Evolutionary conservation across 2,329 filamentous ascomycete species (phyloP).

Genomic region (Ilyonectria destructans): DNA sequence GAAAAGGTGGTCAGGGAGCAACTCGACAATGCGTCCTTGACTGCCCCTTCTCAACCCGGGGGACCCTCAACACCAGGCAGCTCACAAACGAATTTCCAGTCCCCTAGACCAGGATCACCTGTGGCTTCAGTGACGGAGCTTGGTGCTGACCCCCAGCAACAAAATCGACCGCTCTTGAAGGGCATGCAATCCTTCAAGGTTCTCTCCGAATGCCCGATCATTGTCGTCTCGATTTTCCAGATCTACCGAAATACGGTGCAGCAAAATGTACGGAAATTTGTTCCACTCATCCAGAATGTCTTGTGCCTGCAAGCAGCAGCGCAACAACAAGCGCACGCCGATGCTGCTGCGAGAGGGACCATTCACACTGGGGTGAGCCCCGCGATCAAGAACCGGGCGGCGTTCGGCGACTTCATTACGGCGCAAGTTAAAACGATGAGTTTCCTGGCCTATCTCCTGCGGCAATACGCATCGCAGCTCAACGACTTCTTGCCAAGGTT

Average conservation of each 20-base stretch:
- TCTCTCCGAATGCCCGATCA: conserved; percentile 96
- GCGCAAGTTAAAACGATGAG: conserved; percentile 99
- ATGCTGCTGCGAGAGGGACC: conserved; percentile 83
- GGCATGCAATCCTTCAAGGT: conserved; percentile 99
- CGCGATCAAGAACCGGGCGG: conserved; percentile 92
- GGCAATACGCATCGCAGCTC: conserved; percentile 89
- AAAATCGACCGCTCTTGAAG: conserved; percentile 85
- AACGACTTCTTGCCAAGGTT: conserved; percentile 89
- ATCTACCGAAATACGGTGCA: conserved; percentile 86
- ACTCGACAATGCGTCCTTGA: conserved; percentile 82
- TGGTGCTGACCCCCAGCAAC: conserved; percentile 85
- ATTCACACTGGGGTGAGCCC: conserved; percentile 95
- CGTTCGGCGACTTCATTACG: conserved; percentile 97
- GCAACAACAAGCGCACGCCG: conserved; percentile 91
- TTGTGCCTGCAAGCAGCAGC: conserved; percentile 91
- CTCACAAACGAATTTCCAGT: conserved; percentile 83
- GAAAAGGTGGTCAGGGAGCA: conserved; percentile 95
- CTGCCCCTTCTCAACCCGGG: conserved; percentile 66
- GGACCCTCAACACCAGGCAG: conserved; percentile 79
- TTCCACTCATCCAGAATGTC: conserved; percentile 93
- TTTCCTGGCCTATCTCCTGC: conserved; percentile 92
- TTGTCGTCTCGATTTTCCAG: conserved; percentile 98
- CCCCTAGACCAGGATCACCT: conserved; percentile 91
- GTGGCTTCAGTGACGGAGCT: conserved; percentile 87
- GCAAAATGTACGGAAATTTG: conserved; percentile 91